Evolutionary conservation across 768 basidiomycete species (phyloP).

Genomic region (Lentinula guzmanii): DNA sequence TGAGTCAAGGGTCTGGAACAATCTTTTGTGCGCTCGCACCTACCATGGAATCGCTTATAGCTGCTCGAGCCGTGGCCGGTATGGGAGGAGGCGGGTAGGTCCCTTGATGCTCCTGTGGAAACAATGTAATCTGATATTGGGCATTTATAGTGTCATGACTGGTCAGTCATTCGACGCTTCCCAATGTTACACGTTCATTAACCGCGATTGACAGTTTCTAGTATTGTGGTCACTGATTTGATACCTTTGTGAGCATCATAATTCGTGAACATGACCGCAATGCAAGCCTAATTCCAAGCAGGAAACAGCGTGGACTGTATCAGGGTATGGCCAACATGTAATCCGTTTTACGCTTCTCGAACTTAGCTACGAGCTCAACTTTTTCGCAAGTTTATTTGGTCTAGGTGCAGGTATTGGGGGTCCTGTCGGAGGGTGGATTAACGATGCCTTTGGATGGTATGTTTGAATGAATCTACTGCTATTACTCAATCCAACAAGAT

Average conservation of each 20-base stretch:
- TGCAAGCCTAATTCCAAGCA: slow-evolving; percentile 20
- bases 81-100: slow-evolving; percentile 90
- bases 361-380: slow-evolving; percentile 7
- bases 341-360: slow-evolving; percentile 14
- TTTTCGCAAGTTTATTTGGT: slow-evolving; percentile 61
- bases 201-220: slow-evolving; percentile 52
- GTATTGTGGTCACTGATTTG: slow-evolving; percentile 81
- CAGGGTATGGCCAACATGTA: slow-evolving; percentile 91
- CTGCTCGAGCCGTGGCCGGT: slow-evolving; percentile 79
- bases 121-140: slow-evolving; percentile 14
- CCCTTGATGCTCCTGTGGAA: slow-evolving; percentile 13
- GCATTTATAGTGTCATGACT: slow-evolving; percentile 69
- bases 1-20: slow-evolving; percentile 66
- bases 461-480: background rate
- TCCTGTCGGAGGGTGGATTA: slow-evolving; percentile 79
- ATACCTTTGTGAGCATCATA: slow-evolving; percentile 67
- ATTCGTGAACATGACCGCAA: background rate
- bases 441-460: slow-evolving; percentile 82
- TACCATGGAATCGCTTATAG: slow-evolving; percentile 78
- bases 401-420: slow-evolving; percentile 78
- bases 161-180: slow-evolving; percentile 32
- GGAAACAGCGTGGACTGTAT: slow-evolving; percentile 82
- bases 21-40: slow-evolving; percentile 82
- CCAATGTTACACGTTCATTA: slow-evolving; percentile 15
- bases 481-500: slow-evolving; percentile 9